Percentiles rank a stretch among this genome's conserved stretches.
Evolutionary conservation across 1,284 basidiomycete genomes (phyloP).

Genomic region (Pterula multifida): DNA sequence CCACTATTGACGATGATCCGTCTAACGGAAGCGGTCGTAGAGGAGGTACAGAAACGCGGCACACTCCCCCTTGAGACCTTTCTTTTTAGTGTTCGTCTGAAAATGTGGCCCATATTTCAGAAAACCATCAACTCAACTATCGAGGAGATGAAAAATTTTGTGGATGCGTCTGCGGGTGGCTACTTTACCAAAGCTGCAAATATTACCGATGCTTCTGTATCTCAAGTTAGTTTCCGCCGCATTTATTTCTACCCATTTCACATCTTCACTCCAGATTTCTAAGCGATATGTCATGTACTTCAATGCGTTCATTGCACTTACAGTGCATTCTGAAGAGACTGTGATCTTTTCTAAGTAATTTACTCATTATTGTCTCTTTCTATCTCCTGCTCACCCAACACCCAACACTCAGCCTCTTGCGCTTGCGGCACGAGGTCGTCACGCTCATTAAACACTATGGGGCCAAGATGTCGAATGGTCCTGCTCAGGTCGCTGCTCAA

Average conservation of each 20-base stretch:
- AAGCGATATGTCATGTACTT: slow-evolving; percentile 69
- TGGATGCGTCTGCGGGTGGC: slow-evolving; percentile 52
- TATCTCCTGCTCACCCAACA: background rate
- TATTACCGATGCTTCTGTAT: slow-evolving; percentile 60
- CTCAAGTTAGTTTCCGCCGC: slow-evolving; percentile 32
- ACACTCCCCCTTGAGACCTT: slow-evolving; percentile 73
- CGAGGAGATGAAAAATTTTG: slow-evolving; percentile 70
- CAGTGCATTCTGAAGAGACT: slow-evolving; percentile 77
- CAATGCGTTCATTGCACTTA: slow-evolving; percentile 67
- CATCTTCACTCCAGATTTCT: slow-evolving; percentile 32
- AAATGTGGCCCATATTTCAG: slow-evolving; percentile 87
- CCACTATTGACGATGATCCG: slow-evolving; percentile 83
- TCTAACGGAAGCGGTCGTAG: slow-evolving; percentile 66
- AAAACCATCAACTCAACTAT: slow-evolving; percentile 78
- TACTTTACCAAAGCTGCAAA: slow-evolving; percentile 55
- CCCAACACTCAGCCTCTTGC: slow-evolving; percentile 47
- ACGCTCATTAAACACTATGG: slow-evolving; percentile 70
- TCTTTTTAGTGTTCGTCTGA: slow-evolving; percentile 66
- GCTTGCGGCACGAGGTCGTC: slow-evolving; percentile 76
- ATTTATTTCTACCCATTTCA: background rate
- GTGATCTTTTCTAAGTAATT: slow-evolving; percentile 88
- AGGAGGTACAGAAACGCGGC: slow-evolving; percentile 61
- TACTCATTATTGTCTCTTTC: background rate
- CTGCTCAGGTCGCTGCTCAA: slow-evolving; percentile 56
- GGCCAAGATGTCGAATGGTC: slow-evolving; percentile 49